Conservation (phyloP, 2,329 filamentous ascomycete genomes). For the Trichoderma sp. region DNA sequence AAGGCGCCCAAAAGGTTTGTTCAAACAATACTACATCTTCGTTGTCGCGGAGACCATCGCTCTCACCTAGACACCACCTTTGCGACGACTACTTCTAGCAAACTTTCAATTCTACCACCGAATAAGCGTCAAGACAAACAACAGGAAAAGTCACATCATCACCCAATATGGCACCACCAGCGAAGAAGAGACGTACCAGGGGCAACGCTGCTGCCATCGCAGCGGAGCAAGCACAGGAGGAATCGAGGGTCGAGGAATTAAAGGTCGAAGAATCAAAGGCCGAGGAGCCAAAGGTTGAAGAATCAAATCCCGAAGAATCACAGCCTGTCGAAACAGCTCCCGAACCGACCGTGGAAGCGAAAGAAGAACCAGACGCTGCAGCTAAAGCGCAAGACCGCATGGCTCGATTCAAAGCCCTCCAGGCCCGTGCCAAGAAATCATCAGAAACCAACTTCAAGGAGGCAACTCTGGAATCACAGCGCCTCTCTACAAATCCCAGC, state of each 20-base stretch:
- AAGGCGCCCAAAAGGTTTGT: background rate
- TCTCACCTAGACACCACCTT: background rate
- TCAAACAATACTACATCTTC: background rate
- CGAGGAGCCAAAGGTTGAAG: background rate
- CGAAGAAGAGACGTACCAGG: constrained; percentile 29
- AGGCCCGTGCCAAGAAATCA: constrained; percentile 73
- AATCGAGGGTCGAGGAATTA: background rate
- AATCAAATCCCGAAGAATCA: background rate
- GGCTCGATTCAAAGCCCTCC: constrained; percentile 82
- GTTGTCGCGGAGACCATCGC: background rate
- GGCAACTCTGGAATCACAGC: constrained; percentile 77
- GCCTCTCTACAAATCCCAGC: constrained; percentile 71
- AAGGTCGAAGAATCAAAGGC: background rate
- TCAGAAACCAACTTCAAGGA: constrained; percentile 76
- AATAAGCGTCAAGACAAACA: background rate
- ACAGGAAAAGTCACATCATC: background rate
- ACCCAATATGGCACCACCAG: constrained; percentile 28
- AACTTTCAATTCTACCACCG: background rate
- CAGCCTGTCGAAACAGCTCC: background rate
- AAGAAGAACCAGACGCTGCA: constrained; percentile 32
- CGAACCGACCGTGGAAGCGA: constrained; percentile 22
- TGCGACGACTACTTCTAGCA: background rate
- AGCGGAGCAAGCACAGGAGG: constrained; percentile 5
- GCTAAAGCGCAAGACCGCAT: constrained; percentile 62
- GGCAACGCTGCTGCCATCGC: constrained; percentile 11